Percentiles rank a stretch among this genome's conserved stretches.
These are phyloP conservation scores for Russula griseocarnosa DNA, from an alignment of 768 basidiomycete species.

Conservation along the genomic window DNA sequence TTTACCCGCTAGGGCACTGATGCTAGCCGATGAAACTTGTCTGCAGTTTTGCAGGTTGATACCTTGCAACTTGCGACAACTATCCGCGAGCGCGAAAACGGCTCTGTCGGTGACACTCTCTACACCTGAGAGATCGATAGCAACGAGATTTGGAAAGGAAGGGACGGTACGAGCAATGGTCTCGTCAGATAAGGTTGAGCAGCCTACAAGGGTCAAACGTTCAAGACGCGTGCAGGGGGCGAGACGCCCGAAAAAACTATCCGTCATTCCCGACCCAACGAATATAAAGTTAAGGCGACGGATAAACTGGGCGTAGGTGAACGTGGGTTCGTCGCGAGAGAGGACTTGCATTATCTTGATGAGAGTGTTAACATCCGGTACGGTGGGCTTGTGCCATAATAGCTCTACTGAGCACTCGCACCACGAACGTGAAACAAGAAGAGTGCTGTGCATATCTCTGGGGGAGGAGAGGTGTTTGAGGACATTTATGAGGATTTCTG, in stretches of 20 bases:
- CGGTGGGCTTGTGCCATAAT: slow-evolving; percentile 86
- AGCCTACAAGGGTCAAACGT: slow-evolving; percentile 83
- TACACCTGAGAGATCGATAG: slow-evolving; percentile 80
- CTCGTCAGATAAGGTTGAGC: slow-evolving; percentile 60
- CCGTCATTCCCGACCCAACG: slow-evolving; percentile 63
- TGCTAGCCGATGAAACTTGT: slow-evolving; percentile 69
- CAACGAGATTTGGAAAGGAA: slow-evolving; percentile 70
- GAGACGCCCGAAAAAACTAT: slow-evolving; percentile 69
- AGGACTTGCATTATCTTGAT: slow-evolving; percentile 76
- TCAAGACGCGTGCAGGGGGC: slow-evolving; percentile 76
- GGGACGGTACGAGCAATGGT: slow-evolving; percentile 63
- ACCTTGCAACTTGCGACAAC: slow-evolving; percentile 78
- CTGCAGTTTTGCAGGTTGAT: slow-evolving; percentile 87
- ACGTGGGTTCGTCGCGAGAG: slow-evolving; percentile 60
- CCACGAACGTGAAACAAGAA: slow-evolving; percentile 87
- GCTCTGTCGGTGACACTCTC: slow-evolving; percentile 64
- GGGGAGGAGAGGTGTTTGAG: slow-evolving; percentile 75
- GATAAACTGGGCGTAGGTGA: slow-evolving; percentile 84
- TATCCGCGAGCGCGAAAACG: slow-evolving; percentile 62
- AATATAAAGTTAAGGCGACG: slow-evolving; percentile 86
- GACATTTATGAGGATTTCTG: slow-evolving; percentile 90
- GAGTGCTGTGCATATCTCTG: slow-evolving; percentile 65
- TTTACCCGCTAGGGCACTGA: slow-evolving; percentile 68
- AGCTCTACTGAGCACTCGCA: slow-evolving; percentile 95
- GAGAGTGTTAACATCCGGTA: slow-evolving; percentile 65